Evolutionary conservation across 2,329 filamentous ascomycete genomes (phyloP).

Genomic region (Diaporthe sp.): DNA sequence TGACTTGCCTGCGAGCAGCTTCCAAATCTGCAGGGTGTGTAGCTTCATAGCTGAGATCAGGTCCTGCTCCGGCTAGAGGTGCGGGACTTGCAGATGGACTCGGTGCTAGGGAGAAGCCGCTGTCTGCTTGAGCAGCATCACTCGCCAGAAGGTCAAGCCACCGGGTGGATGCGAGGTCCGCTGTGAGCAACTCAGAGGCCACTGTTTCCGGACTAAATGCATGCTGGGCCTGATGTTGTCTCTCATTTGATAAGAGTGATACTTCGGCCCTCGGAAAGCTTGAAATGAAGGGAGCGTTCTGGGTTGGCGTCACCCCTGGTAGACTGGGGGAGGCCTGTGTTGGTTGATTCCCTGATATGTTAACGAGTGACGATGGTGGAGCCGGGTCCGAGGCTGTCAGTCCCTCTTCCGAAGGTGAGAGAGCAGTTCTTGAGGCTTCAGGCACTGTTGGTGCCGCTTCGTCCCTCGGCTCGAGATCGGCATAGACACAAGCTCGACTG

Average conservation of each 20-base stretch:
- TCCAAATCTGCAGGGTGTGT: not conserved
- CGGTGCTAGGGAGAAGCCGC: constrained; percentile 47
- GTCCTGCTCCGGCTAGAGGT: not conserved
- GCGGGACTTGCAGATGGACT: constrained; percentile 21
- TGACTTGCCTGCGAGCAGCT: not conserved
- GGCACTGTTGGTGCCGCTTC: not conserved
- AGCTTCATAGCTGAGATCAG: not conserved
- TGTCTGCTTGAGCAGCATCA: constrained; percentile 52
- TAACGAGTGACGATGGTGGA: not conserved
- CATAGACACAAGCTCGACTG: constrained; percentile 20
- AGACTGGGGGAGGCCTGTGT: not conserved
- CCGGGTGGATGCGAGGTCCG: constrained; percentile 49
- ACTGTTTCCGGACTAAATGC: constrained; percentile 48
- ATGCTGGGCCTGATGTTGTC: constrained; percentile 36
- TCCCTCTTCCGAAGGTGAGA: not conserved
- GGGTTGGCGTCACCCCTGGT: not conserved
- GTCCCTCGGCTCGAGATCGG: constrained; percentile 2
- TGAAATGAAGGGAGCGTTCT: not conserved
- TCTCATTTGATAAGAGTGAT: not conserved
- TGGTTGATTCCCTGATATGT: not conserved
- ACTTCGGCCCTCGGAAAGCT: not conserved
- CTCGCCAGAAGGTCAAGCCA: constrained; percentile 51
- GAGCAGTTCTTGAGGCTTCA: not conserved
- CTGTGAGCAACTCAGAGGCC: constrained; percentile 48
- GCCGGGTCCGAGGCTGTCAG: not conserved